phyloP scores from a whole-genome alignment of 2,329 filamentous ascomycete genomes.

The Elsinoe batatas region DNA sequence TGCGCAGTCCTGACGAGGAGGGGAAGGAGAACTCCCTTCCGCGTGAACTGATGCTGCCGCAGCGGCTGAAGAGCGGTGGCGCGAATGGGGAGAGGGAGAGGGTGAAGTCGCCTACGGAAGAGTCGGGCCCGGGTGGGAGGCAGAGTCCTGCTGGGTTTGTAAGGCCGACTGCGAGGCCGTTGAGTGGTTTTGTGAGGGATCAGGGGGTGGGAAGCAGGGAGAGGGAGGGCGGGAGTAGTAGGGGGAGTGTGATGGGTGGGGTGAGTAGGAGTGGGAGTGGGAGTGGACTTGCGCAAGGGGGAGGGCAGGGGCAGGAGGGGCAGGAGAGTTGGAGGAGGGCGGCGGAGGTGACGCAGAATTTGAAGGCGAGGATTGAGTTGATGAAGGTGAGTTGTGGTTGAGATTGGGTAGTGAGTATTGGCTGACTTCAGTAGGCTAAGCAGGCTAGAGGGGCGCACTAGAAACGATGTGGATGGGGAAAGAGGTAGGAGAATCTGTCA shows the following conservation, averaged over 20 bases:
- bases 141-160: slow-evolving; percentile 10
- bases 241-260: slow-evolving; percentile 2
- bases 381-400: slow-evolving; percentile 60
- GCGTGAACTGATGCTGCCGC: slow-evolving; percentile 11
- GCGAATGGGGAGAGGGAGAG: neutral
- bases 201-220: neutral
- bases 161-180: slow-evolving; percentile 7
- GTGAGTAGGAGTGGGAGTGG: slow-evolving; percentile 7
- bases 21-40: slow-evolving; percentile 39
- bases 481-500: too few relatives aligned
- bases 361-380: slow-evolving; percentile 95
- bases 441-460: neutral
- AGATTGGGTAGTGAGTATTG: neutral
- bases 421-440: neutral
- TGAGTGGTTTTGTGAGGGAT: slow-evolving; percentile 10
- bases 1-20: slow-evolving; percentile 22
- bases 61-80: slow-evolving; percentile 6
- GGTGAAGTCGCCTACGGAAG: neutral
- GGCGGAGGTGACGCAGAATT: slow-evolving; percentile 91
- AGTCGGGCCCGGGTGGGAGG: neutral
- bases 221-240: neutral
- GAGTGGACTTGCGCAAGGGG: slow-evolving; percentile 76
- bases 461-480: too few relatives aligned
- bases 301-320: slow-evolving; percentile 43
- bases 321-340: slow-evolving; percentile 95